These are phyloP conservation scores for Trichoderma sp. DNA, from an alignment of 2,329 filamentous ascomycete species.

Conservation along the genomic window DNA sequence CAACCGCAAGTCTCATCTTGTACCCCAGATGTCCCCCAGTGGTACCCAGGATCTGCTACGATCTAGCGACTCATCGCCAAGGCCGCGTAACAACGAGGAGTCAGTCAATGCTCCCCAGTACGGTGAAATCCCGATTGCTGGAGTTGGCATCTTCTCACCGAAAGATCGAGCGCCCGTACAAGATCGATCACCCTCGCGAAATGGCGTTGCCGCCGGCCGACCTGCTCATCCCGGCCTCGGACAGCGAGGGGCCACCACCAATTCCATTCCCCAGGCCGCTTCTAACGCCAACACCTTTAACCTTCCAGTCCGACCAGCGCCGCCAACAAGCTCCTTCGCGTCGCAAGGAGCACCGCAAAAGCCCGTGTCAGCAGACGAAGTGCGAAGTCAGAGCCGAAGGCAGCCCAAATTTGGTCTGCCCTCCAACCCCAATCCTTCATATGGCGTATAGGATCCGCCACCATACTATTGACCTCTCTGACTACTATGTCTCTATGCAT, in stretches of 20 bases:
- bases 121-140: conserved; percentile 70
- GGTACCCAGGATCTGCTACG: conserved; percentile 73
- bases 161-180: conserved; percentile 53
- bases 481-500: not conserved
- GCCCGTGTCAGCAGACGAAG: conserved; percentile 57
- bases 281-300: conserved; percentile 58
- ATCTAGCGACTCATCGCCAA: conserved; percentile 62
- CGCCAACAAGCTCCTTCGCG: conserved; percentile 59
- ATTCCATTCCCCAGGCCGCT: conserved; percentile 56
- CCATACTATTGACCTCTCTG: conserved; percentile 19
- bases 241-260: conserved; percentile 55
- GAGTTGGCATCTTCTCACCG: conserved; percentile 58
- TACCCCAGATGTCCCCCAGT: conserved; percentile 72
- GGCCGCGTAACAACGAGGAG: conserved; percentile 46
- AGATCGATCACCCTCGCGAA: conserved; percentile 57
- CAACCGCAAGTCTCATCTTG: conserved; percentile 92
- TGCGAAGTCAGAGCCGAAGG: conserved; percentile 56
- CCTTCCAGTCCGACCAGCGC: conserved; percentile 66
- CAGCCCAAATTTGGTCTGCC: conserved; percentile 58
- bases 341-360: conserved; percentile 60
- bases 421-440: conserved; percentile 49
- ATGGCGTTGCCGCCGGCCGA: conserved; percentile 52
- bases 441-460: conserved; percentile 37
- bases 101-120: conserved; percentile 67
- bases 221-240: conserved; percentile 57